phyloP scores from a whole-genome alignment of 306 rosid species.

The Prunus campanulata region DNA sequence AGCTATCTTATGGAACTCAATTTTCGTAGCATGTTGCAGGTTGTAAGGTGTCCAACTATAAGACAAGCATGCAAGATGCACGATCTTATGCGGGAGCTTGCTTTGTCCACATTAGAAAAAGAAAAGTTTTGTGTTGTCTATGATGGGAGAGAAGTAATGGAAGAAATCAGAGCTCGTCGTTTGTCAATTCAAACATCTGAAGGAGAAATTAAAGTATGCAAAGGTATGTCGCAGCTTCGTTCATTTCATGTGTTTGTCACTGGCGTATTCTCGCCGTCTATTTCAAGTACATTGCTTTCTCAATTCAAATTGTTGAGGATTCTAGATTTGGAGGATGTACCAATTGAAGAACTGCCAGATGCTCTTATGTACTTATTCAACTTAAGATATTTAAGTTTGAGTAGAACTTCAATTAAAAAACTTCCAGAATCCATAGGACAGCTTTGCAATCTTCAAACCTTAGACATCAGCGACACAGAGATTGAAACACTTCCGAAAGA shows the following conservation, averaged over 20 bases:
- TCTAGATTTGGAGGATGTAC: slow-evolving; percentile 9
- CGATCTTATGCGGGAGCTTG: slow-evolving; percentile 22
- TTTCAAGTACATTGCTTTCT: background rate
- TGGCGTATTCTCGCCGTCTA: background rate
- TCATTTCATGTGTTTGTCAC: slow-evolving; percentile 5
- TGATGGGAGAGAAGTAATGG: background rate
- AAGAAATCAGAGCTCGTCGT: background rate
- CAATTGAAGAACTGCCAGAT: background rate
- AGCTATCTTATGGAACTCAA: slow-evolving; percentile 19
- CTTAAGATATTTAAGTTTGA: slow-evolving; percentile 15
- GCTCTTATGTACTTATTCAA: slow-evolving; percentile 10
- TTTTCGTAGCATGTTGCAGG: slow-evolving; percentile 21
- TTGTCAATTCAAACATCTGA: slow-evolving; percentile 6
- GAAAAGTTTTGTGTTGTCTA: slow-evolving; percentile 1
- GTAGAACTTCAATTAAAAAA: background rate
- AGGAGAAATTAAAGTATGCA: background rate
- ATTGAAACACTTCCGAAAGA: slow-evolving; percentile 10
- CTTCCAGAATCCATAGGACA: slow-evolving; percentile 25
- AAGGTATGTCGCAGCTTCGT: slow-evolving; percentile 6
- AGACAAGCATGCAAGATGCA: slow-evolving; percentile 15
- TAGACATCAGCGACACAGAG: slow-evolving; percentile 1
- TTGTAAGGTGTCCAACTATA: background rate
- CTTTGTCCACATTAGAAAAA: background rate
- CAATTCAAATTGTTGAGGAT: slow-evolving; percentile 11
- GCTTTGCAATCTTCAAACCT: slow-evolving; percentile 19